Base-by-base conservation (phyloP, 2,329 filamentous ascomycete genomes). In the Paracorniculantispora psalliotae region DNA sequence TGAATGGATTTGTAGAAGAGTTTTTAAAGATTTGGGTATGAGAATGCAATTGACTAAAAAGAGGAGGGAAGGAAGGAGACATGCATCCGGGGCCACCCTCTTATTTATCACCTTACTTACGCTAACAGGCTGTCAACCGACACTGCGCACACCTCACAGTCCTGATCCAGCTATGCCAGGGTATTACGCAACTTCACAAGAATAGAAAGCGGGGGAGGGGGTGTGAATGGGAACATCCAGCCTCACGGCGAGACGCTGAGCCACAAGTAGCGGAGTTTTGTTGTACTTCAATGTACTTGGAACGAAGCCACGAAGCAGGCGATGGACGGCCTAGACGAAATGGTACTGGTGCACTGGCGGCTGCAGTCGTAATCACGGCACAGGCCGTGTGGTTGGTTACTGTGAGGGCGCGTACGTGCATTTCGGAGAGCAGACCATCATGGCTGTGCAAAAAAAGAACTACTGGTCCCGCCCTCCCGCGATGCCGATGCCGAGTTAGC, bases 401-500 rank as follows among this genome's bases (percentile, higher is more conserved):
- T n/a, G n/a, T n/a, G n/a, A n/a, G n/a, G n/a, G n/a, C n/a, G n/a
- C n/a, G n/a, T n/a, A n/a, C n/a, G n/a, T n/a, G n/a, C n/a, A n/a
- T n/a, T n/a, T n/a, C n/a, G n/a, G n/a, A n/a, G n/a, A n/a, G n/a
- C n/a, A n/a, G n/a, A n/a, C n/a, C n/a, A 44, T 53, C n/a, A 54
- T n/a, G 13, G 51, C 51, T 54, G 39, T 44, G 37, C 51, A 48
- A 25, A 2, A 17, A 33, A 4, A 19, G 37, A 12, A 25, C 3
- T 21, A 23, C 50, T 35, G n/a, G n/a, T 35, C 23, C 21, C n/a
- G n/a, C 19, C n/a, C 19, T 9, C 25, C 44, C 54, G 17, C 30
- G 54, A 41, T 57, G 54, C 54, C 30, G 54, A 41, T 57, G 54
- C 54, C 54, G 54, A 48, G 30, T 57, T 57, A 48, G 54, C 54